These are phyloP conservation scores for Fusarium virguliforme DNA, from an alignment of 2,329 filamentous ascomycete genomes.

Conservation along the genomic window DNA sequence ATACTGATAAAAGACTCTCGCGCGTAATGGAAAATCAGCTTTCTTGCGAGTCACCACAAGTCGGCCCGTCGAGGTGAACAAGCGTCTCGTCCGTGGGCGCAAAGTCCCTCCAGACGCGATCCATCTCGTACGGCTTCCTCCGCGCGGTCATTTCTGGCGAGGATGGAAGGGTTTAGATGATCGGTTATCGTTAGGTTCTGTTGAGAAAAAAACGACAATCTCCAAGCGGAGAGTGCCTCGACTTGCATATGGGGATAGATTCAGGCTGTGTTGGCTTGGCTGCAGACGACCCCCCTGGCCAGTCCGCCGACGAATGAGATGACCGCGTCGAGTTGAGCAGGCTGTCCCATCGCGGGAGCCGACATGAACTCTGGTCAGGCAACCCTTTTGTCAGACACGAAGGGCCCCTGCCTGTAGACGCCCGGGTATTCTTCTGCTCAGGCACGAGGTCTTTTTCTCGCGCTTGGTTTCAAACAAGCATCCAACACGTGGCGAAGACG, in stretches of 20 bases:
- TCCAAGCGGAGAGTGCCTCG: background rate
- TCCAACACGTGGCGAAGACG: slow-evolving; percentile 3
- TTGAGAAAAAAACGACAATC: background rate
- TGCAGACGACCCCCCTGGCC: slow-evolving; percentile 1
- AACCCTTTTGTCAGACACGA: background rate
- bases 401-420: slow-evolving; percentile 1
- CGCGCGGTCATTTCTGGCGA: background rate
- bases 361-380: background rate
- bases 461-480: background rate
- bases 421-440: background rate
- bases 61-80: background rate
- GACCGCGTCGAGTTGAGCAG: background rate
- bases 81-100: background rate
- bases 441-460: background rate
- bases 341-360: background rate
- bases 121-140: background rate
- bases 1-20: slow-evolving; percentile 1
- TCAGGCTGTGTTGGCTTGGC: background rate
- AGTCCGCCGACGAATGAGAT: slow-evolving; percentile 1
- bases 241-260: background rate
- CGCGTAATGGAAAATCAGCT: slow-evolving; percentile 6
- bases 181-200: background rate
- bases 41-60: background rate
- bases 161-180: background rate
- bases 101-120: slow-evolving; percentile 15